These are phyloP conservation scores for Helichrysum umbraculigerum DNA, from an alignment of 129 eudicot genomes.

Conservation along the genomic window DNA sequence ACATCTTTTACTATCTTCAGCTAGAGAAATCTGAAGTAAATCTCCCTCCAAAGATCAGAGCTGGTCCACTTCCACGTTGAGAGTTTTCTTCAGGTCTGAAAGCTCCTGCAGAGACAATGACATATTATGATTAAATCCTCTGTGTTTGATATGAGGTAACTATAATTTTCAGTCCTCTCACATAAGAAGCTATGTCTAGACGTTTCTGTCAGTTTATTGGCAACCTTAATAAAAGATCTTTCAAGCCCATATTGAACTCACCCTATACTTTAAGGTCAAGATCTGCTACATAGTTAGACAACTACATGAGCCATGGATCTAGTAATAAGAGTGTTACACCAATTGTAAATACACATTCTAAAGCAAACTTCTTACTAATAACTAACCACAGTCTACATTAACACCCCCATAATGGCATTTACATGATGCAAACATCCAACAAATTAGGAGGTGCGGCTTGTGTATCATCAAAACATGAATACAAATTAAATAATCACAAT, in stretches of 20 bases:
- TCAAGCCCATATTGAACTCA: too few species aligned
- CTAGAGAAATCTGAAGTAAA: too few species aligned
- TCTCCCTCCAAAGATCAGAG: too few species aligned
- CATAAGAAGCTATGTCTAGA: not conserved
- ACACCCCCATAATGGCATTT: not conserved
- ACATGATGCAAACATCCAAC: not conserved
- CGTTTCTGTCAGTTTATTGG: not conserved
- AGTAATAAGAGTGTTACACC: too few species aligned
- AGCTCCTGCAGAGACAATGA: conserved; percentile 61
- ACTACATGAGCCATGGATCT: too few species aligned
- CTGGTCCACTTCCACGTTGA: conserved; percentile 84
- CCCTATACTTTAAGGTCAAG: too few species aligned
- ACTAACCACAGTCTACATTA: not conserved
- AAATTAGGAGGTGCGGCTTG: not conserved
- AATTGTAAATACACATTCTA: too few species aligned
- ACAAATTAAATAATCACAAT: not conserved
- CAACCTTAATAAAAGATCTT: not conserved
- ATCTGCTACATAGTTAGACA: too few species aligned
- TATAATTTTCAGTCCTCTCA: not conserved
- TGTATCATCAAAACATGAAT: not conserved
- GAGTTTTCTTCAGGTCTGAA: conserved; percentile 76
- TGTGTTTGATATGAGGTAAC: not conserved
- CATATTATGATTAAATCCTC: conserved; percentile 19
- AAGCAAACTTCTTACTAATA: too few species aligned
- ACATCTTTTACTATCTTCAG: too few species aligned